A percentile compares a stretch with the other conserved stretches of the same genome.
Conservation (phyloP, 2,329 filamentous ascomycete genomes). For the Colletotrichum tamarilloi region DNA sequence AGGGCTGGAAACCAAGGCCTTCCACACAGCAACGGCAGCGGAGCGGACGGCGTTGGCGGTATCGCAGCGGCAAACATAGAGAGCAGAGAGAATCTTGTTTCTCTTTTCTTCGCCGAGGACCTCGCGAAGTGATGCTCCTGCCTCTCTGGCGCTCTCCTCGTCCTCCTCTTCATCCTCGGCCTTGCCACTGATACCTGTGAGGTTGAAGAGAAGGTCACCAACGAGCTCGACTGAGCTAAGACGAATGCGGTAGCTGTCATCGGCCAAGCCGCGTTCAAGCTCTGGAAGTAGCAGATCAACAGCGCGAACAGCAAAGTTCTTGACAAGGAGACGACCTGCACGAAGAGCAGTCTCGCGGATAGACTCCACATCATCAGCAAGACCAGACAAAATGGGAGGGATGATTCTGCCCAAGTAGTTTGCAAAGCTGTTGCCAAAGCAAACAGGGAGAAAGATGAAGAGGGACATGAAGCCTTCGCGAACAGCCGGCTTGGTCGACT, state of each 20-base stretch:
- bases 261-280: slow-evolving; percentile 94
- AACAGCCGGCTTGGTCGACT: slow-evolving; percentile 88
- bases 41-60: slow-evolving; percentile 91
- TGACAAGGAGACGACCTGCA: slow-evolving; percentile 92
- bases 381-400: slow-evolving; percentile 90
- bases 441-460: slow-evolving; percentile 98
- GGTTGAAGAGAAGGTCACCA: slow-evolving; percentile 95
- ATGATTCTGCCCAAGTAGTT: slow-evolving; percentile 96
- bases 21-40: slow-evolving; percentile 94
- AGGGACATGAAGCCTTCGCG: slow-evolving; percentile 99
- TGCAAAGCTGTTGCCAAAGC: slow-evolving; percentile 98
- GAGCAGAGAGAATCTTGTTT: slow-evolving; percentile 95
- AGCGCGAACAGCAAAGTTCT: slow-evolving; percentile 96
- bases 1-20: slow-evolving; percentile 92
- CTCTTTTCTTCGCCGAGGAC: slow-evolving; percentile 95
- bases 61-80: slow-evolving; percentile 98
- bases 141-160: slow-evolving; percentile 80
- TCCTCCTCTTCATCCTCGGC: slow-evolving; percentile 83
- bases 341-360: slow-evolving; percentile 97
- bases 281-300: slow-evolving; percentile 95
- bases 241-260: slow-evolving; percentile 97
- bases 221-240: slow-evolving; percentile 98
- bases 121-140: slow-evolving; percentile 92
- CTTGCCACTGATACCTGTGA: slow-evolving; percentile 90
- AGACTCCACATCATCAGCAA: slow-evolving; percentile 95